Evolutionary conservation across 1,284 basidiomycete genomes (phyloP), one percentile per base, ranked within the genome.

Genomic region (Flammula alnicola): DNA sequence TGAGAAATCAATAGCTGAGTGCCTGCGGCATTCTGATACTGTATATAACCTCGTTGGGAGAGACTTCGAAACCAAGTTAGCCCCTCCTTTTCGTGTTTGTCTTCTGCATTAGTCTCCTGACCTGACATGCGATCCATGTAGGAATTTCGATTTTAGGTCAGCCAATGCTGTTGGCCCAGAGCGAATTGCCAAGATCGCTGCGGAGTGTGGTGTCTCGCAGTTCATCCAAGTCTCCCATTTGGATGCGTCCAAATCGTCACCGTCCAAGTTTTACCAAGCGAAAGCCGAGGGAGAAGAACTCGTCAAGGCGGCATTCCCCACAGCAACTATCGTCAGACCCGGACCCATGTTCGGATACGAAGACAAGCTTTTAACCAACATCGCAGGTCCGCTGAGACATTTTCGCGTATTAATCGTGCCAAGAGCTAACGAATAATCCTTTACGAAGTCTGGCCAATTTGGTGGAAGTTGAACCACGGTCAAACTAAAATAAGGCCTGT

Each of bases 221-320:
- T 79, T 99, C 49, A 85, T 99, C 46, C 96, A 99, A 63, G 83
- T 99, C 59, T 99, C 96, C 8, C 97, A 99, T 72, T 74, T 99
- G 58, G 96, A 98, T 71, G 95, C 96, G 20, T 81, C 87, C 40
- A 75, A 81, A 25, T 75, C 86, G 60, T 98, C 95, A 7, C 66
- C 80, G 1, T 97, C 93, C 39, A 78, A 78, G 44, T 94, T 94
- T 71, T 96, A 98, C 72, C 83, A 86, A 55, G 82, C 93, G 55
- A 99, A 99, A 72, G 91, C 86, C 38, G 85, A 88, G 56, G 96
- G 96, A 25, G 96, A 99, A 72, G 84, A 89, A 59, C 85, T 82
- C 40, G 95, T 98, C 57, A 87, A 86, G 66, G 81, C 83, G 47
- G 91, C 80, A 5, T 98, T 96, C 78, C 88, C 91, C 4, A 79